Base-by-base conservation (phyloP, 345 rosid genomes). In the Moricandia moricandioides region DNA sequence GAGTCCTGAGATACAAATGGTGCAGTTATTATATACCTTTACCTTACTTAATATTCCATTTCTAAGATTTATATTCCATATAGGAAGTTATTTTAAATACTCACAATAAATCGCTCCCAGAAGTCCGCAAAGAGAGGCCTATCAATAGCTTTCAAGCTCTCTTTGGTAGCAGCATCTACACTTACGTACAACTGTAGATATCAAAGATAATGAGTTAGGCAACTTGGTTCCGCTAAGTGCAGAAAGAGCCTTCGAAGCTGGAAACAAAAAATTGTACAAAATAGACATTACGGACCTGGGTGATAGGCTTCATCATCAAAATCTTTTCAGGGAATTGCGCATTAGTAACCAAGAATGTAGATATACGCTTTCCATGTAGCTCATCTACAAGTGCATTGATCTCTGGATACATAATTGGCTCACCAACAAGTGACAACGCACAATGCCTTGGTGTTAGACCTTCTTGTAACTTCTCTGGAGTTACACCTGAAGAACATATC, bases 81-180 rank as follows among this genome's bases (percentile, higher is more conserved):
- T 8, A 16, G 4, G 16, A 68, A 7, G 11, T 16, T 24, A 10
- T 7, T 73, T 73, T 43, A 58, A 45, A 62, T 69, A 85, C 98
- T 79, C 80, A 92, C 99, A 68, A 88, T 83, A 67, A 95, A 90
- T 9, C 98, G 86, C 83, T 95, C 98, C 99, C 99, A 95, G 65
- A 92, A 92, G 85, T 92, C 98, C 8, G 96, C 97, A 82, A 95
- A 95, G 68, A 95, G 88, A 49, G 98, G 99, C 65, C 99, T 82
- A 73, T 92, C 98, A 71, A 95, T 90, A 74, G 98, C 96, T 84
- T 95, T 95, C 85, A 95, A 76, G 86, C 90, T 92, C 67, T 92
- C 97, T 84, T 88, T 95, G 51, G 99, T 95, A 69, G 99, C 97
- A 52, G 97, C 97, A 83, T 95, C 99, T 45, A 95, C 97, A 80